Conservation (phyloP, 768 basidiomycete genomes). For the Tremella fuciformis region DNA sequence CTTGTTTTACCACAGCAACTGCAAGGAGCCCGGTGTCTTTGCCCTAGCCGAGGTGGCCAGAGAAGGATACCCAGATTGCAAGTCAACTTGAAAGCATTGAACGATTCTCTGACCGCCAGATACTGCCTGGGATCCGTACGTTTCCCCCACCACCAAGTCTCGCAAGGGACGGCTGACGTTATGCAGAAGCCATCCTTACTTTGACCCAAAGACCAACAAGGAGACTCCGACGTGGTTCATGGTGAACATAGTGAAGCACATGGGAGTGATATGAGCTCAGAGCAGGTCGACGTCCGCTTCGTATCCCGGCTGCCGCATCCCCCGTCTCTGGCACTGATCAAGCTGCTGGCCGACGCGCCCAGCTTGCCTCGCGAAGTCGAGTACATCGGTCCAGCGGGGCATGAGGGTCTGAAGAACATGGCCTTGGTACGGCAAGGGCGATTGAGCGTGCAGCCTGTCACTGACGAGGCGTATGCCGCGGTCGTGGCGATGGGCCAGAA, state of each 20-base stretch:
- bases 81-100: constrained; percentile 45
- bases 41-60: constrained; percentile 62
- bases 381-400: constrained; percentile 66
- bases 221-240: constrained; percentile 85
- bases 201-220: constrained; percentile 64
- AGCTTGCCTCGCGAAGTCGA: constrained; percentile 59
- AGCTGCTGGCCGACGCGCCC: constrained; percentile 59
- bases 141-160: constrained; percentile 23
- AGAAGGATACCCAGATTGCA: constrained; percentile 87
- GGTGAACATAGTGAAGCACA: constrained; percentile 61
- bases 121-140: constrained; percentile 84
- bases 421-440: constrained; percentile 74
- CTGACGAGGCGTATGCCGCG: constrained; percentile 63
- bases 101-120: constrained; percentile 55
- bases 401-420: constrained; percentile 64
- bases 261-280: neutral
- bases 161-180: neutral
- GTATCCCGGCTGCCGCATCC: constrained; percentile 65
- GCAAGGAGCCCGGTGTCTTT: constrained; percentile 38
- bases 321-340: constrained; percentile 72
- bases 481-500: constrained; percentile 63
- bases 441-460: constrained; percentile 81
- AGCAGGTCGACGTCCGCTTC: constrained; percentile 57
- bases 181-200: constrained; percentile 61
- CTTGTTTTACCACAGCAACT: constrained; percentile 51